Evolutionary conservation across 2,329 filamentous ascomycete genomes (phyloP).

Genomic region (Fonsecaea monophora): DNA sequence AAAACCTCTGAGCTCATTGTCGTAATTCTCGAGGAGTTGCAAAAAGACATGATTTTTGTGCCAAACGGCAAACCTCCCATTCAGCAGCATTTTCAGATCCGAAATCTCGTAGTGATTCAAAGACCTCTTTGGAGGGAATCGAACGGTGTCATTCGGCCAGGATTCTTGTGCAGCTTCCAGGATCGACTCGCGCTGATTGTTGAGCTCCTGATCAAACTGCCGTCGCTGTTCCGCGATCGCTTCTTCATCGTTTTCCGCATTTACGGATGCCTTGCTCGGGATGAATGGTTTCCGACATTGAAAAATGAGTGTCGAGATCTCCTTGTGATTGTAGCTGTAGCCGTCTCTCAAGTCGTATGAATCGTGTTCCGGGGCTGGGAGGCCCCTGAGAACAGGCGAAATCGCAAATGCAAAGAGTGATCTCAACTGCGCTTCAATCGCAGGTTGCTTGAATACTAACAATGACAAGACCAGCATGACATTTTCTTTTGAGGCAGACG

Average conservation of each 20-base stretch:
- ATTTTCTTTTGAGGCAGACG: slow-evolving; percentile 3
- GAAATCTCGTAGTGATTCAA: slow-evolving; percentile 10
- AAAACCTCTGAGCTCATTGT: slow-evolving; percentile 8
- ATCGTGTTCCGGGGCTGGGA: slow-evolving; percentile 15
- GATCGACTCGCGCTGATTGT: slow-evolving; percentile 9
- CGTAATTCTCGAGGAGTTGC: slow-evolving; percentile 16
- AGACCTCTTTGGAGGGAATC: neutral
- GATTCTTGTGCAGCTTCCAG: neutral
- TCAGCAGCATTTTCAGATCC: slow-evolving; percentile 7
- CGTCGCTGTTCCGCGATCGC: neutral
- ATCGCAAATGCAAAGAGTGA: slow-evolving; percentile 24
- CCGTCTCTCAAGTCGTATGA: slow-evolving; percentile 25
- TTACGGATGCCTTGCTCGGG: neutral
- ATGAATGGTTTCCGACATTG: slow-evolving; percentile 15
- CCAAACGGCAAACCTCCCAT: slow-evolving; percentile 19
- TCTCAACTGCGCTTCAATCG: neutral
- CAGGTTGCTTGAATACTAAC: slow-evolving; percentile 22
- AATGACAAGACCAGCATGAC: slow-evolving; percentile 26
- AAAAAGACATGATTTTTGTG: slow-evolving; percentile 22
- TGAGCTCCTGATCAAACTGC: slow-evolving; percentile 12
- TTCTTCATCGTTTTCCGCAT: neutral
- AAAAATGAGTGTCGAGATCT: slow-evolving; percentile 11
- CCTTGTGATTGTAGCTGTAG: neutral
- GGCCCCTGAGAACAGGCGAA: slow-evolving; percentile 8
- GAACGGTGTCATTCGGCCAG: slow-evolving; percentile 16